Conservation (phyloP, 148 eudicot species). For the Fagopyrum homotropicum region DNA sequence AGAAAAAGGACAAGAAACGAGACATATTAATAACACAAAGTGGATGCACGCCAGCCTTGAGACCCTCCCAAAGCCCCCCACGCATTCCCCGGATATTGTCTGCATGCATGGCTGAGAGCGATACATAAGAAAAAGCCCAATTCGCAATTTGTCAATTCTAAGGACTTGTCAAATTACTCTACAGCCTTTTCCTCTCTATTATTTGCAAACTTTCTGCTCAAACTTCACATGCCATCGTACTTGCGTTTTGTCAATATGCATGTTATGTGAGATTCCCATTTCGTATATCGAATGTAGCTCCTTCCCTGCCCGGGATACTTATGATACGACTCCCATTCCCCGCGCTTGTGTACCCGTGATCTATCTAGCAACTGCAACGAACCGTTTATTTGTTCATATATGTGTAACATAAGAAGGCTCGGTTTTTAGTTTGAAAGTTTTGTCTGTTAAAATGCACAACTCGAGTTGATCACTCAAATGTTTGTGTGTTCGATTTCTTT, state of each 20-base stretch:
- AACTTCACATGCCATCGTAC: constrained; percentile 5
- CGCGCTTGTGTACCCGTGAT: neutral
- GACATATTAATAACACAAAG: neutral
- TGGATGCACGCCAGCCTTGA: neutral
- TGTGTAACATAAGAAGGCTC: neutral
- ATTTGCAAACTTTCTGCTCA: constrained; percentile 2
- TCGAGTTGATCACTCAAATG: too few species aligned
- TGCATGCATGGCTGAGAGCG: neutral
- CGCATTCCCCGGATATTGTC: neutral
- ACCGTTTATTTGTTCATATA: neutral
- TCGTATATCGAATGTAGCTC: neutral
- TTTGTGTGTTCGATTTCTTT: too few species aligned
- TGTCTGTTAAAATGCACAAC: neutral
- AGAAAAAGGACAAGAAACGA: neutral
- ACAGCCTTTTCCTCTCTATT: constrained; percentile 1
- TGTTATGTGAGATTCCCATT: neutral
- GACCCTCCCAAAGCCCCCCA: neutral
- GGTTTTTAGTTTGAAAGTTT: neutral
- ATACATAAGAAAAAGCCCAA: neutral
- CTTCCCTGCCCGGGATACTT: neutral
- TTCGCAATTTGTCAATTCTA: constrained; percentile 6
- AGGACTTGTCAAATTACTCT: neutral
- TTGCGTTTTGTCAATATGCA: neutral
- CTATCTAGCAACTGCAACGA: neutral
- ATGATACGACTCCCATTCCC: neutral